A percentile compares a stretch with the other conserved stretches of the same genome.
These are phyloP conservation scores for Lactarius hatsudake DNA, from an alignment of 768 basidiomycete species.

Conservation along the genomic window DNA sequence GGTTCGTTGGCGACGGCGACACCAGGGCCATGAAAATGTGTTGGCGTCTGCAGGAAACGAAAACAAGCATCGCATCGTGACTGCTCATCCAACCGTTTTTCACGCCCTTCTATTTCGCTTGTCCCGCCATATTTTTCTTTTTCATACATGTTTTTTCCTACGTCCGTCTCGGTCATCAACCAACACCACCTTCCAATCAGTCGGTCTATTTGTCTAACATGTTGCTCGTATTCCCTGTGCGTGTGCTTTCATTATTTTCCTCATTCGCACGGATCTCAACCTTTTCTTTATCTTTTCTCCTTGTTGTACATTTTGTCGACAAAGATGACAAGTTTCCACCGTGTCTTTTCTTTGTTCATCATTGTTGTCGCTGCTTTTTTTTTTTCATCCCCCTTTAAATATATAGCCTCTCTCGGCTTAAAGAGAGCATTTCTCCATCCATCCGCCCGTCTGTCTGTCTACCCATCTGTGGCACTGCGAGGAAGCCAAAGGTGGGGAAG, in stretches of 20 bases:
- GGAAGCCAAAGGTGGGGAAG: neutral
- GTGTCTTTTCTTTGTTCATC: neutral
- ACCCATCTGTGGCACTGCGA: neutral
- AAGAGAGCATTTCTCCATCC: neutral
- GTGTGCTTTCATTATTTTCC: slow-evolving; percentile 9
- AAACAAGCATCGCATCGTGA: neutral
- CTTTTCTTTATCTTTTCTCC: neutral
- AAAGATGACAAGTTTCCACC: neutral
- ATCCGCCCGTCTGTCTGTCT: neutral
- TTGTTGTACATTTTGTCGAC: neutral
- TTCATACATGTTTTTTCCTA: neutral
- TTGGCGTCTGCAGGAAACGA: neutral
- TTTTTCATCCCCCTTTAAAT: neutral
- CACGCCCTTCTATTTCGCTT: neutral
- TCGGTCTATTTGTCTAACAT: neutral
- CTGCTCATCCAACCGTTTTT: slow-evolving; percentile 6
- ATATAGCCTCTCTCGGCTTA: neutral
- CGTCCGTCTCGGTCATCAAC: neutral
- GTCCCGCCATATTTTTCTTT: neutral
- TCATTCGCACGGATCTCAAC: neutral
- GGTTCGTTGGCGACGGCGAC: slow-evolving; percentile 20
- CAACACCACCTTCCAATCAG: neutral
- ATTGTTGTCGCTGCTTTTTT: neutral
- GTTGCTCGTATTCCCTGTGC: neutral
- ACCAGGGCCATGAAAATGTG: slow-evolving; percentile 18